These are phyloP conservation scores for Leccinum longicurvipes DNA, from an alignment of 768 basidiomycete genomes.

Conservation along the genomic window DNA sequence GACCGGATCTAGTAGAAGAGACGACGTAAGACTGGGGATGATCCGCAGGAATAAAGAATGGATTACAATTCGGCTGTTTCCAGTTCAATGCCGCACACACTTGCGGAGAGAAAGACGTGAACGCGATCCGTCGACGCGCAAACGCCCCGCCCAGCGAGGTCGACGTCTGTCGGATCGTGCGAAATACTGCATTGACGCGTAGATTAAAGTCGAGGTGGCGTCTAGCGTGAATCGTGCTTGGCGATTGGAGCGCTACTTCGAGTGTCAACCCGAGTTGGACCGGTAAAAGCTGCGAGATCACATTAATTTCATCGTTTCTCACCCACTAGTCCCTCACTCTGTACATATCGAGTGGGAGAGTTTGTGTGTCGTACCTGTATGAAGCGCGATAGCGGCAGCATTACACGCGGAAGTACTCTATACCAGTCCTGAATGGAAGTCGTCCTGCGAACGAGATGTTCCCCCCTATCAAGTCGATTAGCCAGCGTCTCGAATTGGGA, in stretches of 20 bases:
- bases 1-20: conserved; percentile 71
- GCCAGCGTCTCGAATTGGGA: conserved; percentile 76
- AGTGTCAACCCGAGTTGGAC: conserved; percentile 70
- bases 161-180: conserved; percentile 73
- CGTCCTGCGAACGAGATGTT: conserved; percentile 30
- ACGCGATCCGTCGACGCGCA: conserved; percentile 76
- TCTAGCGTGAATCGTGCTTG: conserved; percentile 42
- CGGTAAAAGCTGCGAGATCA: conserved; percentile 50
- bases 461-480: conserved; percentile 42
- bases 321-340: conserved; percentile 1
- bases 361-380: conserved; percentile 55
- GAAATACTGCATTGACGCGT: conserved; percentile 81
- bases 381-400: conserved; percentile 74
- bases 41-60: conserved; percentile 20
- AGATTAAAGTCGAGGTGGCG: conserved; percentile 69
- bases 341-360: conserved; percentile 2
- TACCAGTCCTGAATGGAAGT: conserved; percentile 44
- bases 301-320: conserved; percentile 4
- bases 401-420: conserved; percentile 43
- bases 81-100: conserved; percentile 91
- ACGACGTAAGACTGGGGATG: conserved; percentile 15
- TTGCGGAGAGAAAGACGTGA: conserved; percentile 88
- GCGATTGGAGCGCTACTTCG: conserved; percentile 63
- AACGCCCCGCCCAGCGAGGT: conserved; percentile 46
- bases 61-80: conserved; percentile 97